phyloP scores from a whole-genome alignment of 768 basidiomycete genomes.

The Pisolithus albus region DNA sequence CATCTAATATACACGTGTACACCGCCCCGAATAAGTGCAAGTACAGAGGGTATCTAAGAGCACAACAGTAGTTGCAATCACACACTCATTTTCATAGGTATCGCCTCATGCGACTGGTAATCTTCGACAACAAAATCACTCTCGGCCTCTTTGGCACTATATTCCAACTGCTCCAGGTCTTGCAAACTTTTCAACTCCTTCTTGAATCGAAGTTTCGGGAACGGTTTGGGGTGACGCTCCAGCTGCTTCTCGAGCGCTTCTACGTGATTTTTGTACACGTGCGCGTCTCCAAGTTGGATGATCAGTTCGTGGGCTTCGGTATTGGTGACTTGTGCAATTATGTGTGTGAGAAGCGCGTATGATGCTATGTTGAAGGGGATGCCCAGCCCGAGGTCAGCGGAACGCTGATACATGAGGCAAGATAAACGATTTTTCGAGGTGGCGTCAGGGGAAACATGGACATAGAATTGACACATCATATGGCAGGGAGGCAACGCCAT shows the following conservation, averaged over 20 bases:
- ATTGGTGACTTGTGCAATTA: conserved; percentile 90
- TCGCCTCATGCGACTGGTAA: conserved; percentile 75
- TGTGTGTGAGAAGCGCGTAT: conserved; percentile 93
- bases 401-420: conserved; percentile 96
- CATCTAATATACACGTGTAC: no score
- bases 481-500: conserved; percentile 99
- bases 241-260: conserved; percentile 82
- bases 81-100: conserved; percentile 97
- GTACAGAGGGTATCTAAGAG: not conserved
- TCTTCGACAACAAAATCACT: conserved; percentile 78
- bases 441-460: conserved; percentile 64
- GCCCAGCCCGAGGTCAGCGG: conserved; percentile 93
- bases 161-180: conserved; percentile 54
- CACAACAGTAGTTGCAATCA: conserved; percentile 20
- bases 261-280: conserved; percentile 91
- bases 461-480: conserved; percentile 99
- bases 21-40: not conserved
- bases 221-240: conserved; percentile 65
- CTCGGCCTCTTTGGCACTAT: not conserved
- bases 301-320: conserved; percentile 86
- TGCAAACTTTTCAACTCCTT: conserved; percentile 69
- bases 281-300: conserved; percentile 96
- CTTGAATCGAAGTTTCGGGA: conserved; percentile 75
- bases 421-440: conserved; percentile 66
- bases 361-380: conserved; percentile 99